Evolutionary conservation across 345 rosid genomes (phyloP), one percentile per base, ranked within the genome.

Genomic region (Eutrema japonicum): DNA sequence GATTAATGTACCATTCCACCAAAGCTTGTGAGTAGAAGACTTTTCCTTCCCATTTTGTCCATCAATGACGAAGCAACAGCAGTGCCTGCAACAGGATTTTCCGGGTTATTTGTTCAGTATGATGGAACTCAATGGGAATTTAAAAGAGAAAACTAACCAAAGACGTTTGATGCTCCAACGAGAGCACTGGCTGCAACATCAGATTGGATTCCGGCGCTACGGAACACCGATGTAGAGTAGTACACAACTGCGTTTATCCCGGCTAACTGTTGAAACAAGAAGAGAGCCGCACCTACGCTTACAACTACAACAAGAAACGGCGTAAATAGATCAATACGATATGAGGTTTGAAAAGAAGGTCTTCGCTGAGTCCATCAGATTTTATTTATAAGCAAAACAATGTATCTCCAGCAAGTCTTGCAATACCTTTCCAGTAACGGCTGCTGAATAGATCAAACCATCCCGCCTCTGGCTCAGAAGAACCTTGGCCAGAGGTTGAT

Each of bases 171-270:
- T 61, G 97, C 97, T 74, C 98, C 99, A 76, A 95, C 99, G 45
- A 95, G 90, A 76, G 98, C 99, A 84, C 99, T 95, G 42, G 99
- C 98, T 73, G 99, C 97, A 57, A 95, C 96, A 83, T 95, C 98
- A 69, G 99, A 95, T 73, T 80, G 81, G 72, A 95, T 83, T 54
- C 99, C 98, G 64, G 88, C 98, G 51, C 89, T 85, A 38, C 97
- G 97, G 64, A 96, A 96, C 72, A 96, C 99, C 10, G 99, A 79
- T 49, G 98, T 92, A 13, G 99, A 96, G 85, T 96, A 96, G 76
- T 92, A 96, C 13, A 96, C 98, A 58, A 96, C 99, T 37, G 97
- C 99, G 57, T 96, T 96, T 82, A 96, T 96, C 57, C 99, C 99
- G 7, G 98, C 99, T 81, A 96, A 77, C 80, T 92, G 99, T 79